These are phyloP conservation scores for Exophiala alcalophila DNA, from an alignment of 2,329 filamentous ascomycete genomes.

Conservation along the genomic window DNA sequence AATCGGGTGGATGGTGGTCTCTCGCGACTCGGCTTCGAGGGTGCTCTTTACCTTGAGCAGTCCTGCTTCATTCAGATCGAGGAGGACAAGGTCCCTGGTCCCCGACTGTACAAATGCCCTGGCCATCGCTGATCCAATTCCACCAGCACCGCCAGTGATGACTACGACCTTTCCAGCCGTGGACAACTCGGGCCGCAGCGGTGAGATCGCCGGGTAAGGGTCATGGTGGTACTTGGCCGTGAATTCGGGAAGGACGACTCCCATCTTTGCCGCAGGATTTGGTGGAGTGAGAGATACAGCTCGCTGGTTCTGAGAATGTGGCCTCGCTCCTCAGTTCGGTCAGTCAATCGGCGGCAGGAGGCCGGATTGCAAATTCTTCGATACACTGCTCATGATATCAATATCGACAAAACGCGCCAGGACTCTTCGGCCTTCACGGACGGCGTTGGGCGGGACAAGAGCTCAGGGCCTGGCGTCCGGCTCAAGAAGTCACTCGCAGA, in stretches of 20 bases:
- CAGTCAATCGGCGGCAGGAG: too few relatives aligned
- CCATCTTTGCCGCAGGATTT: too few relatives aligned
- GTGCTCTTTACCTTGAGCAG: neutral
- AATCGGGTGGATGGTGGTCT: neutral
- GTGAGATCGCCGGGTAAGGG: constrained; percentile 5
- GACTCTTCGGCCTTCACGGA: too few relatives aligned
- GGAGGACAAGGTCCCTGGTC: constrained; percentile 2
- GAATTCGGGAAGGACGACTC: constrained; percentile 1
- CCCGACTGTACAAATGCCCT: constrained; percentile 5
- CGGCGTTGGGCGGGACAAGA: too few relatives aligned
- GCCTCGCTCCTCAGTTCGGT: too few relatives aligned
- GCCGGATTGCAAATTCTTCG: too few relatives aligned
- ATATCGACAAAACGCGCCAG: too few relatives aligned
- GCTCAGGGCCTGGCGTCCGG: too few relatives aligned
- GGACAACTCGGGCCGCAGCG: neutral
- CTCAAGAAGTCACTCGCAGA: too few relatives aligned
- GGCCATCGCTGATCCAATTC: constrained; percentile 3
- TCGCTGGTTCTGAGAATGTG: too few relatives aligned
- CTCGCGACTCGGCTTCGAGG: neutral
- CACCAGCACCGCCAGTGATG: neutral
- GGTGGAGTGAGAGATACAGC: too few relatives aligned
- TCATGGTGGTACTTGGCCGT: constrained; percentile 2
- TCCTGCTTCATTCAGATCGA: neutral
- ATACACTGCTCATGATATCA: too few relatives aligned
- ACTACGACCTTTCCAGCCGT: constrained; percentile 5